Evolutionary conservation across 2,329 filamentous ascomycete genomes (phyloP).

Genomic region (Aschersonia sp.): DNA sequence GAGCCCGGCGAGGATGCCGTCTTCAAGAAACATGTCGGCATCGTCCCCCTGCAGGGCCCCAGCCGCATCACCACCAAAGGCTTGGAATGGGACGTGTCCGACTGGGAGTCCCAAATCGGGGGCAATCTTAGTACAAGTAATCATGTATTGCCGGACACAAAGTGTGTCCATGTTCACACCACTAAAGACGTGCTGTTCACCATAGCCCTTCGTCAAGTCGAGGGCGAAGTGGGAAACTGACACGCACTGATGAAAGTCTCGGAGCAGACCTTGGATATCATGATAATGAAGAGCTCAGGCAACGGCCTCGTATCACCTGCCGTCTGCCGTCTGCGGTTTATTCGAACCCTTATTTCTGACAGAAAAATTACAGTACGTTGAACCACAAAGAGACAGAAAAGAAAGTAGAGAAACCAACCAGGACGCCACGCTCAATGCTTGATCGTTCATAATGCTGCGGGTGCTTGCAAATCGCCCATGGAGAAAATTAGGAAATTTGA

Average conservation of each 20-base stretch:
- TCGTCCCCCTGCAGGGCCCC: slow-evolving; percentile 70
- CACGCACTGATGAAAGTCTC: background rate
- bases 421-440: slow-evolving; percentile 6
- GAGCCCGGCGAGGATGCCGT: slow-evolving; percentile 28
- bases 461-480: background rate
- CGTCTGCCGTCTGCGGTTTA: background rate
- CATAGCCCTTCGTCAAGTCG: slow-evolving; percentile 39
- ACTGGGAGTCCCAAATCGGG: slow-evolving; percentile 68
- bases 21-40: slow-evolving; percentile 70
- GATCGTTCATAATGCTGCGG: background rate
- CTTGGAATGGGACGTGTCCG: slow-evolving; percentile 76
- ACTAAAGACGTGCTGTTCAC: slow-evolving; percentile 59
- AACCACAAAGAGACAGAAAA: background rate
- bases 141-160: slow-evolving; percentile 45
- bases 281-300: no score
- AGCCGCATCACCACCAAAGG: slow-evolving; percentile 67
- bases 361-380: background rate
- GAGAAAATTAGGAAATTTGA: background rate
- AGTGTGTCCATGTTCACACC: slow-evolving; percentile 47
- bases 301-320: no score
- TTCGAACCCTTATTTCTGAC: background rate
- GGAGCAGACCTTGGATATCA: no score
- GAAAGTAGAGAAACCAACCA: background rate
- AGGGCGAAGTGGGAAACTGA: slow-evolving; percentile 18
- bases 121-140: slow-evolving; percentile 69